Evolutionary conservation across 257 asterid genomes (phyloP).

Genomic region (Petunia secreta): DNA sequence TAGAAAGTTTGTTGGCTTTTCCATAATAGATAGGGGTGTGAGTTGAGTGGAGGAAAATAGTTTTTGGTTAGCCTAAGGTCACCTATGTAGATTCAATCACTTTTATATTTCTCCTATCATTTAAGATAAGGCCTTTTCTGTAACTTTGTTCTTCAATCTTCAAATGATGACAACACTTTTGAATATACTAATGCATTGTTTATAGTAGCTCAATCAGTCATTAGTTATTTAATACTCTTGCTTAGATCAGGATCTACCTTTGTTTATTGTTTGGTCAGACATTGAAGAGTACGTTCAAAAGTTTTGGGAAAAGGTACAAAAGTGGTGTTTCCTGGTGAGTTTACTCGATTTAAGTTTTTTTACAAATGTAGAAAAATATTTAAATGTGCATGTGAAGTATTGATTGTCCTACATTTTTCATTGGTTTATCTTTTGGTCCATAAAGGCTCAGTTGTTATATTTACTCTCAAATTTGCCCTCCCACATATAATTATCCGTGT

Average conservation of each 20-base stretch:
- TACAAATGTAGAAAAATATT: too few relatives aligned
- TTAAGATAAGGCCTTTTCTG: not conserved
- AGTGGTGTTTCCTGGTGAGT: not conserved
- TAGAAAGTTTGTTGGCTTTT: conserved; percentile 57
- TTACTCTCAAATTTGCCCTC: too few relatives aligned
- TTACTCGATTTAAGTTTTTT: not conserved
- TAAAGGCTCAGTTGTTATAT: too few relatives aligned
- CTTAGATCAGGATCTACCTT: conserved; percentile 20
- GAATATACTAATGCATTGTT: not conserved
- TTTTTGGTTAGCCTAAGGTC: conserved; percentile 50
- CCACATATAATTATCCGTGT: too few relatives aligned
- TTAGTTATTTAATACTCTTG: conserved; percentile 29
- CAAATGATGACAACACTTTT: not conserved
- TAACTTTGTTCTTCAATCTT: not conserved
- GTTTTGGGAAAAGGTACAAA: conserved; percentile 21
- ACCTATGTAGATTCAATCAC: conserved; percentile 23
- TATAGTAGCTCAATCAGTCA: not conserved
- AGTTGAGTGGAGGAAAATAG: conserved; percentile 79
- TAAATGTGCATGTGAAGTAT: too few relatives aligned
- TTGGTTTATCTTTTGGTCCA: too few relatives aligned
- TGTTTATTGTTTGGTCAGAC: conserved; percentile 34
- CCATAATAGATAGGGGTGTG: conserved; percentile 76
- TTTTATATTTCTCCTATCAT: not conserved
- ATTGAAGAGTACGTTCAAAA: not conserved
- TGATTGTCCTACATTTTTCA: too few relatives aligned